Evolutionary conservation across 176 grass and related monocot genomes (phyloP).

Genomic region (Luzula sylvatica): DNA sequence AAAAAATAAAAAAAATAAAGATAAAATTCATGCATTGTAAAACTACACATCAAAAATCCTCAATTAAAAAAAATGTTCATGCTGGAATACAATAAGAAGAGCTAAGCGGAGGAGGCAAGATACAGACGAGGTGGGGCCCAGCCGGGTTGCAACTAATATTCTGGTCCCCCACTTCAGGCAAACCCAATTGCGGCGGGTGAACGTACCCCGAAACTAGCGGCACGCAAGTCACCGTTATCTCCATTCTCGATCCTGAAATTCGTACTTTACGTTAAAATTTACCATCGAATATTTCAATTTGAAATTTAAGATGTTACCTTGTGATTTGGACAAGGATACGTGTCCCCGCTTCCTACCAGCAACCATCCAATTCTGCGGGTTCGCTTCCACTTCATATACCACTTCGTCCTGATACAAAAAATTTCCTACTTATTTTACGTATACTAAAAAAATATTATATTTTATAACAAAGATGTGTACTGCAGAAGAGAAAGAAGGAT

Average conservation of each 20-base stretch:
- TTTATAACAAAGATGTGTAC: slow-evolving; percentile 44
- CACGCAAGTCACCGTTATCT: slow-evolving; percentile 73
- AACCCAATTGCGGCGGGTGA: slow-evolving; percentile 71
- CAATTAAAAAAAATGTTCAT: too few species aligned
- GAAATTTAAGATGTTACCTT: slow-evolving; percentile 33
- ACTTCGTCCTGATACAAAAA: slow-evolving; percentile 55
- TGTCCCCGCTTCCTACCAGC: slow-evolving; percentile 93
- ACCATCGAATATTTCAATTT: too few species aligned
- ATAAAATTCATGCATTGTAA: too few species aligned
- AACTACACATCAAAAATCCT: too few species aligned
- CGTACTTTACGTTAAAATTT: slow-evolving; percentile 12
- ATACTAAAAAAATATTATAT: too few species aligned
- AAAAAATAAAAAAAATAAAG: too few species aligned
- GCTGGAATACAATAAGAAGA: slow-evolving; percentile 88
- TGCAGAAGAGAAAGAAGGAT: slow-evolving; percentile 23
- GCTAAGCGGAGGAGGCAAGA: slow-evolving; percentile 83
- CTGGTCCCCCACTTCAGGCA: slow-evolving; percentile 55
- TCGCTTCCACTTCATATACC: slow-evolving; percentile 73
- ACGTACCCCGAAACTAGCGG: slow-evolving; percentile 90
- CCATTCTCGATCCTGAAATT: slow-evolving; percentile 83
- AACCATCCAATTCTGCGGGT: slow-evolving; percentile 97
- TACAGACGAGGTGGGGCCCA: slow-evolving; percentile 82
- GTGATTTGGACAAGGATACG: slow-evolving; percentile 43
- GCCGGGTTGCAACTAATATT: slow-evolving; percentile 87
- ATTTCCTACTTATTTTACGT: not conserved